Percentiles rank a stretch among this genome's conserved stretches.
phyloP scores from a whole-genome alignment of 805 yeast species.

The Cyberlindnera euphorbiae region DNA sequence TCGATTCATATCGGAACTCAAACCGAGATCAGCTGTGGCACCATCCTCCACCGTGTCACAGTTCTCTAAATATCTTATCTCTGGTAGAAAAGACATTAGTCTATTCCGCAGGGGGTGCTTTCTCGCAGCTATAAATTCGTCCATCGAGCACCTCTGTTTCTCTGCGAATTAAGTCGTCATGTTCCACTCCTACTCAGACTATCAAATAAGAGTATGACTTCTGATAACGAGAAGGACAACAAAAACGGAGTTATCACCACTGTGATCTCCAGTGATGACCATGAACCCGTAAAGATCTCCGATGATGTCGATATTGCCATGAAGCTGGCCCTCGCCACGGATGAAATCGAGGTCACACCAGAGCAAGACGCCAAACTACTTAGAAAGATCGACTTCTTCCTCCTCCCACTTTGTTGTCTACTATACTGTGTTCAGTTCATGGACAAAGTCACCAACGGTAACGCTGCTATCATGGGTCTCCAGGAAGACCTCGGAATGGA shows the following conservation, averaged over 20 bases:
- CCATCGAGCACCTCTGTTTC: too few species aligned
- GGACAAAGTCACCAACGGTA: conserved; percentile 16
- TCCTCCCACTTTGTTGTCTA: conserved; percentile 7
- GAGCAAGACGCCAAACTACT: conserved; percentile 7
- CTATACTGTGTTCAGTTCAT: conserved; percentile 9
- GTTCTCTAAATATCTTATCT: too few species aligned
- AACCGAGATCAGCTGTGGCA: too few species aligned
- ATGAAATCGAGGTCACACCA: conserved; percentile 1
- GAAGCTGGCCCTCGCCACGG: not conserved
- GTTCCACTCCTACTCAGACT: too few species aligned
- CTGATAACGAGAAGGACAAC: too few species aligned
- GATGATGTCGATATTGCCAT: conserved; percentile 3
- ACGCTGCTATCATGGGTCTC: conserved; percentile 50
- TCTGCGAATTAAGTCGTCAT: too few species aligned
- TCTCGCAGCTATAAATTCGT: too few species aligned
- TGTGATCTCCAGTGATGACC: not conserved
- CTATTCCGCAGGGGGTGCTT: too few species aligned
- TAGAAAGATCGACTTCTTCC: conserved; percentile 8
- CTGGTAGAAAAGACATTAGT: too few species aligned
- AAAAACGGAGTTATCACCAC: conserved; percentile 1
- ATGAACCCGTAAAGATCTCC: not conserved
- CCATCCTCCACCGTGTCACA: too few species aligned
- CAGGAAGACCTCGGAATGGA: conserved; percentile 40
- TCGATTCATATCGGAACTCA: too few species aligned
- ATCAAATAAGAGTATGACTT: too few species aligned